These are phyloP conservation scores for Blastobotrys petasosporus DNA, from an alignment of 1,139 yeast genomes.

Conservation along the genomic window DNA sequence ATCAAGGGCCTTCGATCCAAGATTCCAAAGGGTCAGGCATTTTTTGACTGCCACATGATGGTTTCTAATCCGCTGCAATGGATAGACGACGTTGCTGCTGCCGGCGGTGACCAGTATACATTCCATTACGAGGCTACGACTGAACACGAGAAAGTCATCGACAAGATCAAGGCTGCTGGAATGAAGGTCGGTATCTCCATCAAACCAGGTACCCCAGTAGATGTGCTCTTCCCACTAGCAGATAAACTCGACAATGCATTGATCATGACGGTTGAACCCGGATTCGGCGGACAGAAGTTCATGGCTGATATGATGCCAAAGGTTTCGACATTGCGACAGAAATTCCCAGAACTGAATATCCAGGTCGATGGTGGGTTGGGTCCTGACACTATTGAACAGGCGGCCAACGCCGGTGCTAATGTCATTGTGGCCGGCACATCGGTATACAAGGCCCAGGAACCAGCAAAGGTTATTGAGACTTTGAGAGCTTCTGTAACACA, in stretches of 20 bases:
- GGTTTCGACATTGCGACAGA: slow-evolving; percentile 66
- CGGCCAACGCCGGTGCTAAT: slow-evolving; percentile 94
- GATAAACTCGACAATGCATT: slow-evolving; percentile 84
- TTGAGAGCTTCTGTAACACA: slow-evolving; percentile 2
- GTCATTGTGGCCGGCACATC: slow-evolving; percentile 98
- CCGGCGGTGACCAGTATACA: slow-evolving; percentile 95
- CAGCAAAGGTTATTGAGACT: slow-evolving; percentile 60
- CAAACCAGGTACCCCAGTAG: slow-evolving; percentile 91
- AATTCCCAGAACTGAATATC: slow-evolving; percentile 73
- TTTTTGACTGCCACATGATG: slow-evolving; percentile 99
- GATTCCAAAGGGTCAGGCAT: slow-evolving; percentile 66
- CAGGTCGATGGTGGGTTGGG: slow-evolving; percentile 98
- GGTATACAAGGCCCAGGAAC: slow-evolving; percentile 78
- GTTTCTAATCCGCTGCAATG: slow-evolving; percentile 90
- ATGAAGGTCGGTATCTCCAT: slow-evolving; percentile 93
- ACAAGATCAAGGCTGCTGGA: slow-evolving; percentile 69
- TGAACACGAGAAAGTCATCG: slow-evolving; percentile 69
- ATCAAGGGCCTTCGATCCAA: slow-evolving; percentile 72
- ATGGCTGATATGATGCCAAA: slow-evolving; percentile 96
- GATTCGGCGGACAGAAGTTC: slow-evolving; percentile 97
- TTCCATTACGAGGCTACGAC: slow-evolving; percentile 93
- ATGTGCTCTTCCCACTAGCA: slow-evolving; percentile 69
- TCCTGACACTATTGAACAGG: slow-evolving; percentile 70
- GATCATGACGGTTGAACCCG: slow-evolving; percentile 98
- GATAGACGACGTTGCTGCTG: slow-evolving; percentile 88